These are phyloP conservation scores for Suillus placidus DNA, from an alignment of 768 basidiomycete species.

Conservation along the genomic window DNA sequence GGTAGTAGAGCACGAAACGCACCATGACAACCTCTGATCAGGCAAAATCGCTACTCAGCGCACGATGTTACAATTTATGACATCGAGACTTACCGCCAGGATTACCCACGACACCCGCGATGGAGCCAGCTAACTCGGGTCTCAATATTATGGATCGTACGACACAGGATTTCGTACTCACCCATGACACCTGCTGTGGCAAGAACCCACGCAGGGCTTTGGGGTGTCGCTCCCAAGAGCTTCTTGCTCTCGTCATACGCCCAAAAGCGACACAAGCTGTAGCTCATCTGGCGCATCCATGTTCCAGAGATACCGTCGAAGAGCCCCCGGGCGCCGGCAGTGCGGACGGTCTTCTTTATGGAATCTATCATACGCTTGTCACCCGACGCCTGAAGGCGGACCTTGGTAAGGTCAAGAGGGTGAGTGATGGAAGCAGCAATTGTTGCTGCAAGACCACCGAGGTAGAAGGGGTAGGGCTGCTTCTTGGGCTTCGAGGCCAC, in stretches of 20 bases:
- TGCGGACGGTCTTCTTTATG: slow-evolving; percentile 78
- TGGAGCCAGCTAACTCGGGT: slow-evolving; percentile 64
- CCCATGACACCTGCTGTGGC: slow-evolving; percentile 86
- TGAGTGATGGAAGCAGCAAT: slow-evolving; percentile 90
- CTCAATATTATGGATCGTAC: background rate
- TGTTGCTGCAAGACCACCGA: slow-evolving; percentile 85
- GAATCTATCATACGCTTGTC: slow-evolving; percentile 90
- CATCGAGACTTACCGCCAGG: slow-evolving; percentile 62
- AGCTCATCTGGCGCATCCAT: slow-evolving; percentile 91
- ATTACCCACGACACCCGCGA: slow-evolving; percentile 88
- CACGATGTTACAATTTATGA: background rate
- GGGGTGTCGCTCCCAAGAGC: slow-evolving; percentile 63
- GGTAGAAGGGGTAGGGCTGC: slow-evolving; percentile 83
- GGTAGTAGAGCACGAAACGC: slow-evolving; percentile 11
- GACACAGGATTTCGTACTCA: slow-evolving; percentile 38
- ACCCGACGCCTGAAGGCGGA: slow-evolving; percentile 87
- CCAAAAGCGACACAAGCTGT: slow-evolving; percentile 92
- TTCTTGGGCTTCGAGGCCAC: slow-evolving; percentile 42
- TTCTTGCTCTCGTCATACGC: slow-evolving; percentile 93
- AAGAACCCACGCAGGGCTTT: slow-evolving; percentile 80
- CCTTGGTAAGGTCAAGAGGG: slow-evolving; percentile 89
- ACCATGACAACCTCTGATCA: slow-evolving; percentile 75
- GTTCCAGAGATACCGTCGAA: slow-evolving; percentile 89
- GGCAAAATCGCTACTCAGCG: background rate
- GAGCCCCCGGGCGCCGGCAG: slow-evolving; percentile 72